Evolutionary conservation across 1,284 basidiomycete species (phyloP).

Genomic region (Marasmius oreades): DNA sequence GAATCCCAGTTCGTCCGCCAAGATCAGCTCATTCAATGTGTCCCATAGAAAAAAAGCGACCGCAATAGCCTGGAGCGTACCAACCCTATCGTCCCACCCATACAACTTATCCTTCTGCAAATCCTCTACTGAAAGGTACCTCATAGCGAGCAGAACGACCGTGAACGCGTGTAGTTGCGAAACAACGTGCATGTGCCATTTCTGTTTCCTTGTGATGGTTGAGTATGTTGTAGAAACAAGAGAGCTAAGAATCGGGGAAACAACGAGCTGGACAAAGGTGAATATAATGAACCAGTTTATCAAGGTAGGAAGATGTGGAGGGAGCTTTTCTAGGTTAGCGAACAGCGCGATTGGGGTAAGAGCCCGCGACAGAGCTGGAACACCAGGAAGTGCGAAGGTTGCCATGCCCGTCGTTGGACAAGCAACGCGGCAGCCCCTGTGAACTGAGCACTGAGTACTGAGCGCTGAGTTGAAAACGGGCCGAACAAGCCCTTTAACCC

Average conservation of each 20-base stretch:
- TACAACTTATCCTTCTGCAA: conserved; percentile 43
- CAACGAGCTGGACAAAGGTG: background rate
- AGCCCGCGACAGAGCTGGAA: background rate
- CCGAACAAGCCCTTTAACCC: too few species aligned
- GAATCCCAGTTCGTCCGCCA: background rate
- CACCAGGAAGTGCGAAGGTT: background rate
- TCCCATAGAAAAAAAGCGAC: conserved; percentile 5
- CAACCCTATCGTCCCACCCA: conserved; percentile 40
- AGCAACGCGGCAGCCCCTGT: too few species aligned
- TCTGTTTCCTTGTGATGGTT: background rate
- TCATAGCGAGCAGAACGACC: conserved; percentile 38
- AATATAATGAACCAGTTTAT: background rate
- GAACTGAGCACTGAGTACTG: too few species aligned
- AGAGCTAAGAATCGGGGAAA: background rate
- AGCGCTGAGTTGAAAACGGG: too few species aligned
- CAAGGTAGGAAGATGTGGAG: background rate
- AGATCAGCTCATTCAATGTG: background rate
- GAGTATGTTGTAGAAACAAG: background rate
- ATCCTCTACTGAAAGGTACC: conserved; percentile 32
- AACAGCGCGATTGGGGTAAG: background rate
- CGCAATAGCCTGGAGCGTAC: conserved; percentile 38
- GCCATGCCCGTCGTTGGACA: too few species aligned
- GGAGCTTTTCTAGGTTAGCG: background rate
- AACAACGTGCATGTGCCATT: conserved; percentile 28
- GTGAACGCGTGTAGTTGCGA: conserved; percentile 45